Evolutionary conservation across 2,329 filamentous ascomycete species (phyloP), one percentile per base, ranked within the genome.

Genomic region (Diaporthe batatas): DNA sequence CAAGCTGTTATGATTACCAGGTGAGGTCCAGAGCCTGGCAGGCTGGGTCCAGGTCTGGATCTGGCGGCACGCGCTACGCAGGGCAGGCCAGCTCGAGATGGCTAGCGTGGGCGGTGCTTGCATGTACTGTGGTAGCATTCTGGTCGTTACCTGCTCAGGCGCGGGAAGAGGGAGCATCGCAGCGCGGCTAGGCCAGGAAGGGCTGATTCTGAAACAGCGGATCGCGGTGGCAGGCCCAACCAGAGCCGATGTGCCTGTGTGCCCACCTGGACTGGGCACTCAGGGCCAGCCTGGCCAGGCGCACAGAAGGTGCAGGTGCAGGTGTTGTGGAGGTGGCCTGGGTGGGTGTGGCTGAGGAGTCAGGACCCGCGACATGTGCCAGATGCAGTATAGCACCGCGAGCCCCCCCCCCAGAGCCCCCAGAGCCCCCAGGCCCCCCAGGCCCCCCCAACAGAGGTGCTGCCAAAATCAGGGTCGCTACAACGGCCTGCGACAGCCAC

Each of bases 191-290:
- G 54, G 53, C 70, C 64, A 72, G 64, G 53, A 68, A 57, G 54
- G 72, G 68, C 58, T 68, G 57, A 67, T 53, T 59, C 70, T 73
- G 72, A 73, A 73, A 73, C 72, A 71, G 44, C 72, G 67, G 72
- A 59, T 71, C 72, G 62, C 44, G 62, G 55, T 65, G 62, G 44
- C 62, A 65, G 62, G 16, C 62, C 62, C 62, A 65, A 51, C 44
- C 62, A 65, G 62, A 51, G 29, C 62, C 12, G 62, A 34, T 65
- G 7, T 3, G 29, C 62, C 12, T 44, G 23, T 65, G 7, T 3
- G 42, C 42, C 59, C 44, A 39, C n/a, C 42, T n/a, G 39, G 42
- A 23, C 59, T 51, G 39, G 59, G 42, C n/a, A 51, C 42, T 36
- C 42, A 23, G 42, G 44, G 59, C 44, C 42, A 51, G 59, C 36